These are phyloP conservation scores for Martiniozyma asiatica DNA, from an alignment of 1,139 yeast species.

Conservation along the genomic window DNA sequence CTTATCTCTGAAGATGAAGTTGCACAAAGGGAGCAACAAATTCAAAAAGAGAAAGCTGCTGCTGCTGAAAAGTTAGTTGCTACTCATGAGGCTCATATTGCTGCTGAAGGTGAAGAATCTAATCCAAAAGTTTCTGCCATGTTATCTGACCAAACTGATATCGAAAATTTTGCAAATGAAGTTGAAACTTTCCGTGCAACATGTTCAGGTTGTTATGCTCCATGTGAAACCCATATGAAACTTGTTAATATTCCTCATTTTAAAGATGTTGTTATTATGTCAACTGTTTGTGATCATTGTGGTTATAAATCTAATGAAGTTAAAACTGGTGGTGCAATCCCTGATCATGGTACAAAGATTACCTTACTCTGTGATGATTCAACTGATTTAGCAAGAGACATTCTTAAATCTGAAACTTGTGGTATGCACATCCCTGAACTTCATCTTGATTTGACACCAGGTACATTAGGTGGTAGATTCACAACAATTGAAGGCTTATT, in stretches of 20 bases:
- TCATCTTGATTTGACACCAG: slow-evolving; percentile 83
- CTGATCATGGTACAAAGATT: slow-evolving; percentile 69
- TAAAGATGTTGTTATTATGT: slow-evolving; percentile 94
- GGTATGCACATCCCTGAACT: slow-evolving; percentile 79
- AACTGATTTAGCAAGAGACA: slow-evolving; percentile 89
- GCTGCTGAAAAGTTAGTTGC: slow-evolving; percentile 20
- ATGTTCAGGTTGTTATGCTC: slow-evolving; percentile 77
- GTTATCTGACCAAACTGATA: slow-evolving; percentile 59
- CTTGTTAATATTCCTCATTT: slow-evolving; percentile 94
- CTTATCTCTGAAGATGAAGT: slow-evolving; percentile 70
- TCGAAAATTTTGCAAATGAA: slow-evolving; percentile 76
- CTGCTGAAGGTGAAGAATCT: slow-evolving; percentile 25
- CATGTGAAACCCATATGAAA: slow-evolving; percentile 93
- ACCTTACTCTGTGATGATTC: slow-evolving; percentile 74
- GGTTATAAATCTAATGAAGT: slow-evolving; percentile 97
- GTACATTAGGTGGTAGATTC: slow-evolving; percentile 96
- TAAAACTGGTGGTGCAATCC: slow-evolving; percentile 96
- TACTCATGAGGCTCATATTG: slow-evolving; percentile 6
- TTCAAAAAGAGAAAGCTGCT: slow-evolving; percentile 23
- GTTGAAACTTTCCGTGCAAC: slow-evolving; percentile 89
- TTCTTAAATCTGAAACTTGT: slow-evolving; percentile 90
- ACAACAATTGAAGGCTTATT: slow-evolving; percentile 92
- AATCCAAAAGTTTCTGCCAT: slow-evolving; percentile 47
- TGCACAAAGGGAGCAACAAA: slow-evolving; percentile 36
- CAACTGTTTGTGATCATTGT: slow-evolving; percentile 84